These are phyloP conservation scores for Fraxinus latifolia DNA, from an alignment of 305 asterid genomes.

Conservation along the genomic window DNA sequence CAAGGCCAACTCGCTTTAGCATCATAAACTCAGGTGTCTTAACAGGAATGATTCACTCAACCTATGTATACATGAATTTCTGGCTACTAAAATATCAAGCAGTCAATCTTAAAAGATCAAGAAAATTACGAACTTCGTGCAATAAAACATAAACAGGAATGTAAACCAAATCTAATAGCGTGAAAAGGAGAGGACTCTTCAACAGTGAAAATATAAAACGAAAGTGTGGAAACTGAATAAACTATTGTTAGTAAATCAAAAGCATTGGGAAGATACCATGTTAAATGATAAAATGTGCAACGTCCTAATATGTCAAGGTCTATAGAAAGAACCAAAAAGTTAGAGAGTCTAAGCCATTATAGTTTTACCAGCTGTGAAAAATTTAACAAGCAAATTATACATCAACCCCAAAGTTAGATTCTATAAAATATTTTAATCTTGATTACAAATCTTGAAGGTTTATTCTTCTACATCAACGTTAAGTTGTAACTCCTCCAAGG, in stretches of 20 bases:
- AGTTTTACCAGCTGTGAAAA: background rate
- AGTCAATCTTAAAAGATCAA: background rate
- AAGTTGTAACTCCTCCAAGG: slow-evolving; percentile 20
- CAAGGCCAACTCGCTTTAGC: background rate
- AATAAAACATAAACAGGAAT: background rate
- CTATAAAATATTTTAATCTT: background rate
- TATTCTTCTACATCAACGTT: background rate
- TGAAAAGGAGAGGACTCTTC: background rate
- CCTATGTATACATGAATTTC: background rate
- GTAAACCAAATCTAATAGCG: background rate
- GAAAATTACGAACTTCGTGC: background rate
- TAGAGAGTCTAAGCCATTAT: background rate
- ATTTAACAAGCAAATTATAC: background rate
- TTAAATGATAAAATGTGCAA: background rate
- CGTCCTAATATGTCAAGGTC: background rate
- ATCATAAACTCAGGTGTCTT: background rate
- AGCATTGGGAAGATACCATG: background rate
- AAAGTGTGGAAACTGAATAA: background rate
- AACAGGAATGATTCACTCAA: background rate
- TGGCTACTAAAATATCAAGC: background rate
- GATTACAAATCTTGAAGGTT: background rate
- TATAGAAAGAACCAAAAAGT: background rate
- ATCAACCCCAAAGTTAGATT: background rate
- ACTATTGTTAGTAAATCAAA: background rate
- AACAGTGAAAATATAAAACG: background rate